Percentiles rank a stretch among this genome's conserved stretches.
Conservation (phyloP, 805 yeast species). For the Candida suzukii region DNA sequence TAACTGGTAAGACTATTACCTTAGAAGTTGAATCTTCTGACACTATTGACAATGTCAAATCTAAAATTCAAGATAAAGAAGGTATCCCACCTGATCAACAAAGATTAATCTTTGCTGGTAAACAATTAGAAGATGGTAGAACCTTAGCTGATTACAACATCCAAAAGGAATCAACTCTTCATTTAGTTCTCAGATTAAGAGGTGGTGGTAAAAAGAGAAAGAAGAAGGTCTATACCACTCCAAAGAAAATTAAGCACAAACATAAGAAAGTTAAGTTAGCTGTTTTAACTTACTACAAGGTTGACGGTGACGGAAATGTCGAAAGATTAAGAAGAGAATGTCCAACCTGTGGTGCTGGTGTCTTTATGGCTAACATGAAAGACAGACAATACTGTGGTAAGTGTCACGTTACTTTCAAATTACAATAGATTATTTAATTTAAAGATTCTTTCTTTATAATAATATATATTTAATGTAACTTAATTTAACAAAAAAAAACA, state of each 20-base stretch:
- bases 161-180: slow-evolving; percentile 98
- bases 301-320: slow-evolving; percentile 96
- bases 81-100: slow-evolving; percentile 99
- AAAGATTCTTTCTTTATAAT: neutral
- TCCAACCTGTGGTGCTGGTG: slow-evolving; percentile 97
- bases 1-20: slow-evolving; percentile 93
- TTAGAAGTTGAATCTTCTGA: slow-evolving; percentile 98
- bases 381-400: slow-evolving; percentile 99
- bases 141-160: slow-evolving; percentile 99
- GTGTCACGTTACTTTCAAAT: slow-evolving; percentile 92
- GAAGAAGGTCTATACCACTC: slow-evolving; percentile 99
- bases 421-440: slow-evolving; percentile 13
- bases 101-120: slow-evolving; percentile 99
- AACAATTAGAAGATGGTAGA: slow-evolving; percentile 99
- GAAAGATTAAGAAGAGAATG: slow-evolving; percentile 99
- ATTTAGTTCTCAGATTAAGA: slow-evolving; percentile 94
- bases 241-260: slow-evolving; percentile 99
- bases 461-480: too few species aligned
- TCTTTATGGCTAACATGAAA: slow-evolving; percentile 98
- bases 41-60: slow-evolving; percentile 97
- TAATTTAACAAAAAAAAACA: too few species aligned
- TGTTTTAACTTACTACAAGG: slow-evolving; percentile 99
- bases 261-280: slow-evolving; percentile 99
- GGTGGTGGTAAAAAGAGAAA: slow-evolving; percentile 99
- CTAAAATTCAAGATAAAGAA: slow-evolving; percentile 98